phyloP scores from a whole-genome alignment of 2,329 filamentous ascomycete species.

The Aspergillus pseudoviridinutans region DNA sequence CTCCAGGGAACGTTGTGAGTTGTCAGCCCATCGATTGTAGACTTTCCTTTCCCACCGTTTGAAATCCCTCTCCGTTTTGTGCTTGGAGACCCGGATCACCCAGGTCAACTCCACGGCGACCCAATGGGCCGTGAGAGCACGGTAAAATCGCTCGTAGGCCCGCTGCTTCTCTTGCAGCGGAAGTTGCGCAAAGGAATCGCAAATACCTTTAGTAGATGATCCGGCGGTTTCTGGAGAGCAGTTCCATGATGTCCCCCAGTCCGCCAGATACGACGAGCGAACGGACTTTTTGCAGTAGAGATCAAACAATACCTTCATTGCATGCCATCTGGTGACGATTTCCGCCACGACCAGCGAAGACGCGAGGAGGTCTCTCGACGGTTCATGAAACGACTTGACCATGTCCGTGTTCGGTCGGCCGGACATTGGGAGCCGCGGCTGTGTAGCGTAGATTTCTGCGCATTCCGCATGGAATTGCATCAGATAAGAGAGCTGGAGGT shows the following conservation, averaged over 20 bases:
- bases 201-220: not conserved
- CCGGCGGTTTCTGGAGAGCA: not conserved
- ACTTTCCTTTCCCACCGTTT: not conserved
- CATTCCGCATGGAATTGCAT: not conserved
- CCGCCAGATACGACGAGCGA: not conserved
- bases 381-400: not conserved
- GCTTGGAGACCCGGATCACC: not conserved
- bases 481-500: not conserved
- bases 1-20: not conserved
- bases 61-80: not conserved
- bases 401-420: not conserved
- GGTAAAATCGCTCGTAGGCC: not conserved
- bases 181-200: not conserved
- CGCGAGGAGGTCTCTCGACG: not conserved
- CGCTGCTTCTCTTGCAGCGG: not conserved
- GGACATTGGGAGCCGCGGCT: not conserved
- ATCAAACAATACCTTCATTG: not conserved
- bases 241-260: not conserved
- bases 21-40: not conserved
- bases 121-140: not conserved
- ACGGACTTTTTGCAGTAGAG: not conserved
- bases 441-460: not conserved
- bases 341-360: not conserved
- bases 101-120: not conserved
- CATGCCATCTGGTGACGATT: not conserved